Base-by-base conservation (phyloP, 495 filamentous ascomycete genomes). In the Viridothelium virens region DNA sequence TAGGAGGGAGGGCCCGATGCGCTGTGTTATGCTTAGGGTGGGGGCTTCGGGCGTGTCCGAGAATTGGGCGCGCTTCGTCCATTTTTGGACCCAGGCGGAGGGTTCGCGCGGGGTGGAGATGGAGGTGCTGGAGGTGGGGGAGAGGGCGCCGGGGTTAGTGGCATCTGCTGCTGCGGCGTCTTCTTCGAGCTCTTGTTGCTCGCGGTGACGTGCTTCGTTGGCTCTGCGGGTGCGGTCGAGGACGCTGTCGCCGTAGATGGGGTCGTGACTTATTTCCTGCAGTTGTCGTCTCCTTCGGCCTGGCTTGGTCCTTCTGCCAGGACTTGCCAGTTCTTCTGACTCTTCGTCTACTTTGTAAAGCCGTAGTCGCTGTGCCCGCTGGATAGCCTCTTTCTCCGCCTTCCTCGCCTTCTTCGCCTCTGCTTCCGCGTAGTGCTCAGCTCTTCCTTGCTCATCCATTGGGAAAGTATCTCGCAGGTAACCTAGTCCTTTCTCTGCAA, bases 401-500 rank as follows among this genome's bases (percentile, higher is more conserved):
- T 65, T 66, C 61, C 46, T 56, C 62, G 39, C 78, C 71, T 65
- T 66, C 61, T 50, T 56, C 62, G 39, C 78, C 71, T 87, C 86
- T 48, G 76, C 77, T 67, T 90, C 88, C 39, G 89, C 77, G 53
- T 84, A 85, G 2, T 78, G 79, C 38, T 91, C 66, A 5, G 86
- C 84, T 0, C 83, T 83, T 5, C 79, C 83, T 67, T 92, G 82
- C 72, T 96, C 92, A 65, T 96, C 90, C 4, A 96, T 77, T 0
- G 88, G 86, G 41, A 88, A 83, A 37, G 83, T 80, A 31, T 75
- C 72, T 36, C 92, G 86, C 9, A 96, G 81, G 76, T 89, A 95
- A 56, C 78, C 71, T 62, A 96, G 76, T 0, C 82, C 91, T 48
- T 71, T 77, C 33, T 81, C 75, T 1, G 71, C 67, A 38, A 72